phyloP scores from a whole-genome alignment of 2,329 filamentous ascomycete genomes.

The Elsinoe arachidis region DNA sequence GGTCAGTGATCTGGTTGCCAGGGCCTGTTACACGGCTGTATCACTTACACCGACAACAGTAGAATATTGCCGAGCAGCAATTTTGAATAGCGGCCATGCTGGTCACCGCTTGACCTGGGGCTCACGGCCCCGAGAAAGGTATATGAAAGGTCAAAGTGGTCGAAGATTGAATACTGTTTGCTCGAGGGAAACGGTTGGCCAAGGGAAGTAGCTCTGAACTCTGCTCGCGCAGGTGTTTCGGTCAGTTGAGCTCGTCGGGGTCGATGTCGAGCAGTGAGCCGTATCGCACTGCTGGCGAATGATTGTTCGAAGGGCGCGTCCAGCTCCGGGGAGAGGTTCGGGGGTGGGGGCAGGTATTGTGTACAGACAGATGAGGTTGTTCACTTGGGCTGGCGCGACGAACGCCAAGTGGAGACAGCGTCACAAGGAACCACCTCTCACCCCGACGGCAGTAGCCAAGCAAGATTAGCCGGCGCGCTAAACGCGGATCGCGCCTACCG shows the following conservation, averaged over 20 bases:
- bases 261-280: neutral
- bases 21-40: neutral
- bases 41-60: slow-evolving; percentile 26
- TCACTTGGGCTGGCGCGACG: slow-evolving; percentile 2
- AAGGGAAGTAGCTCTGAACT: slow-evolving; percentile 7
- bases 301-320: neutral
- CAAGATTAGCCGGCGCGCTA: neutral
- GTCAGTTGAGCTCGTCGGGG: neutral
- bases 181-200: slow-evolving; percentile 9
- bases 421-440: neutral
- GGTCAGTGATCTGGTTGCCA: slow-evolving; percentile 19
- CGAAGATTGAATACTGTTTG: slow-evolving; percentile 1
- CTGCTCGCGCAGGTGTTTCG: neutral
- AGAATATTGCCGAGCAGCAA: slow-evolving; percentile 26
- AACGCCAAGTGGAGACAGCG: slow-evolving; percentile 6
- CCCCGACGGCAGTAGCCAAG: neutral
- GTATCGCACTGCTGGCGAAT: neutral
- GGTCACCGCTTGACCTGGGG: slow-evolving; percentile 13
- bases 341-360: neutral
- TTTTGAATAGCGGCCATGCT: slow-evolving; percentile 23
- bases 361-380: slow-evolving; percentile 5
- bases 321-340: neutral
- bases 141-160: neutral
- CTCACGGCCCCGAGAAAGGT: slow-evolving; percentile 11
- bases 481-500: neutral